A percentile compares a stretch with the other conserved stretches of the same genome.
phyloP scores from a whole-genome alignment of 1,139 yeast genomes.

The Kodamaea ohmeri region DNA sequence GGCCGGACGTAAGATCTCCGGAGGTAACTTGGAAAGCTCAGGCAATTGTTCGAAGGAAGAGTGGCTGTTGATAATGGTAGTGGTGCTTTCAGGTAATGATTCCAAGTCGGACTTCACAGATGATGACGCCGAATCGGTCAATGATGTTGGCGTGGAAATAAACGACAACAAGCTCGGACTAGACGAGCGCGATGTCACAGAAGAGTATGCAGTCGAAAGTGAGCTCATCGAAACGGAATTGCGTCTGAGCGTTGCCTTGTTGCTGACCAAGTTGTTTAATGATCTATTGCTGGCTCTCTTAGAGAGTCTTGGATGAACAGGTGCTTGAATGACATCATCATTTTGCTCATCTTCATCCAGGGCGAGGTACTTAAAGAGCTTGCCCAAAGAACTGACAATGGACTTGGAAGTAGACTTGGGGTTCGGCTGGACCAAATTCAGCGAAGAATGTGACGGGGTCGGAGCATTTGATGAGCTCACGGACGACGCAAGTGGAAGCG shows the following conservation, averaged over 20 bases:
- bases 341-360: slow-evolving; percentile 19
- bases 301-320: slow-evolving; percentile 2
- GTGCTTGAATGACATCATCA: slow-evolving; percentile 17
- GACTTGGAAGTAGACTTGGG: slow-evolving; percentile 21
- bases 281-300: slow-evolving; percentile 8
- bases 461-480: slow-evolving; percentile 9
- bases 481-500: slow-evolving; percentile 24
- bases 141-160: slow-evolving; percentile 40
- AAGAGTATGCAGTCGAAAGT: slow-evolving; percentile 33
- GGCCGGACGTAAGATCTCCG: slow-evolving; percentile 46
- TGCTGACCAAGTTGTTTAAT: slow-evolving; percentile 9
- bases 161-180: slow-evolving; percentile 46
- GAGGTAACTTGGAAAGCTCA: slow-evolving; percentile 43
- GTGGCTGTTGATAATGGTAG: slow-evolving; percentile 7
- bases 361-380: slow-evolving; percentile 36
- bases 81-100: slow-evolving; percentile 12
- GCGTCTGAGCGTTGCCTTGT: slow-evolving; percentile 16
- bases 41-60: slow-evolving; percentile 36
- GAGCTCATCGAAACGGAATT: slow-evolving; percentile 42
- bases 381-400: slow-evolving; percentile 37
- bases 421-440: slow-evolving; percentile 9
- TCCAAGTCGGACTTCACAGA: slow-evolving; percentile 32
- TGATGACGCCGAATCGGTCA: slow-evolving; percentile 36
- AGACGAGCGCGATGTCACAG: slow-evolving; percentile 39
- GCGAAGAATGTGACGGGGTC: slow-evolving; percentile 7